These are phyloP conservation scores for Tilletia indica DNA, from an alignment of 1,284 basidiomycete species.

Conservation along the genomic window DNA sequence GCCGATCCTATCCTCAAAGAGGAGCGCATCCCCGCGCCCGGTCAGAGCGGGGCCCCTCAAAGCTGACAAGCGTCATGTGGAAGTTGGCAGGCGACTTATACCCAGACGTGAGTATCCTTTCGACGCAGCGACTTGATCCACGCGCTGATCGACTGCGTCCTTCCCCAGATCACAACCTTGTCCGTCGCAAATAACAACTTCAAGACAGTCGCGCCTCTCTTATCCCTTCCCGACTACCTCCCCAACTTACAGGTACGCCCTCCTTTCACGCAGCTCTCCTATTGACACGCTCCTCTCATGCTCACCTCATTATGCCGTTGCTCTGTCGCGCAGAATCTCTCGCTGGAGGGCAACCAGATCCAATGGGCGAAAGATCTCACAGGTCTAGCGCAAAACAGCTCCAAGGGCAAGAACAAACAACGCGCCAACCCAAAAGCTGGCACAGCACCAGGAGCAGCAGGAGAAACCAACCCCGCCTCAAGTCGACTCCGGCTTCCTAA, in stretches of 20 bases:
- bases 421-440: background rate
- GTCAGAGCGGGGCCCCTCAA: constrained; percentile 64
- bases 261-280: background rate
- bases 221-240: constrained; percentile 57
- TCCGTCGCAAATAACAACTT: constrained; percentile 43
- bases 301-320: constrained; percentile 20
- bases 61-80: constrained; percentile 76
- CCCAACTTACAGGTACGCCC: constrained; percentile 55
- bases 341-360: constrained; percentile 63
- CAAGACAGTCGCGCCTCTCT: constrained; percentile 35
- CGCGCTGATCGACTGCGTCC: background rate
- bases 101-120: constrained; percentile 64
- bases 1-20: constrained; percentile 72
- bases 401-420: constrained; percentile 20
- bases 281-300: background rate
- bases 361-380: constrained; percentile 53
- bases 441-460: background rate
- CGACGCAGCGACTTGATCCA: background rate
- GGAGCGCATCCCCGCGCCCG: constrained; percentile 68
- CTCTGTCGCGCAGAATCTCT: constrained; percentile 63
- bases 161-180: constrained; percentile 32
- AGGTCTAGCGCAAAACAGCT: constrained; percentile 30
- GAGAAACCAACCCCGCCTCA: constrained; percentile 16
- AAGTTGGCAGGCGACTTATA: constrained; percentile 76
- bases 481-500: constrained; percentile 25